Evolutionary conservation across 768 basidiomycete species (phyloP).

Genomic region (Amanita exitialis): DNA sequence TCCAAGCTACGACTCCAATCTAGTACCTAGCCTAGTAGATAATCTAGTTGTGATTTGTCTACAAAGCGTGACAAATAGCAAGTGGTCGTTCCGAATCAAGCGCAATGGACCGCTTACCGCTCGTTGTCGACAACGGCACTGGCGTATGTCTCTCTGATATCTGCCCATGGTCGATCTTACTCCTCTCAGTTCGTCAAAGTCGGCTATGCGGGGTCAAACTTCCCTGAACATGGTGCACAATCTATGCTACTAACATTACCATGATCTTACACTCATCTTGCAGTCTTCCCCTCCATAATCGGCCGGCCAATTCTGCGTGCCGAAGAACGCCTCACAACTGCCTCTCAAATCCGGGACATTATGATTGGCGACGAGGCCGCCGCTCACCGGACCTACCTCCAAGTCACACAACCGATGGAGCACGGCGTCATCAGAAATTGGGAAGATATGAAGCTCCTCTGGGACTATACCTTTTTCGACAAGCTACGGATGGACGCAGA

Average conservation of each 20-base stretch:
- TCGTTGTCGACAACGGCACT: slow-evolving; percentile 86
- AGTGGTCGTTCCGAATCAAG: no score
- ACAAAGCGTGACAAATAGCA: no score
- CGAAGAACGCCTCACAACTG: slow-evolving; percentile 84
- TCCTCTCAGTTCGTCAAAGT: slow-evolving; percentile 77
- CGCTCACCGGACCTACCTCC: slow-evolving; percentile 87
- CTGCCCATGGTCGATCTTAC: neutral
- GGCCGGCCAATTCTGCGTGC: slow-evolving; percentile 96
- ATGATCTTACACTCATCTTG: neutral
- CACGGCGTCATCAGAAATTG: slow-evolving; percentile 98
- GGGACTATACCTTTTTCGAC: slow-evolving; percentile 98
- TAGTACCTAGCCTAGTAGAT: no score
- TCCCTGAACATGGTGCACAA: slow-evolving; percentile 78
- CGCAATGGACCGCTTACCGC: slow-evolving; percentile 38
- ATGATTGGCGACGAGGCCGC: slow-evolving; percentile 98
- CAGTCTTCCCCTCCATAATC: slow-evolving; percentile 94
- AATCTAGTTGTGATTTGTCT: no score
- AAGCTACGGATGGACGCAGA: slow-evolving; percentile 81
- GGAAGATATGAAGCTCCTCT: slow-evolving; percentile 97
- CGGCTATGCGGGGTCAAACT: slow-evolving; percentile 88
- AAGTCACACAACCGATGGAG: slow-evolving; percentile 97
- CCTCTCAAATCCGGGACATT: slow-evolving; percentile 82
- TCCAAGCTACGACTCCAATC: no score
- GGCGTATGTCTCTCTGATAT: slow-evolving; percentile 44
- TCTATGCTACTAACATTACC: neutral